Percentiles rank a stretch among this genome's conserved stretches.
Evolutionary conservation across 768 basidiomycete species (phyloP).

Genomic region (Kwoniella pini): DNA sequence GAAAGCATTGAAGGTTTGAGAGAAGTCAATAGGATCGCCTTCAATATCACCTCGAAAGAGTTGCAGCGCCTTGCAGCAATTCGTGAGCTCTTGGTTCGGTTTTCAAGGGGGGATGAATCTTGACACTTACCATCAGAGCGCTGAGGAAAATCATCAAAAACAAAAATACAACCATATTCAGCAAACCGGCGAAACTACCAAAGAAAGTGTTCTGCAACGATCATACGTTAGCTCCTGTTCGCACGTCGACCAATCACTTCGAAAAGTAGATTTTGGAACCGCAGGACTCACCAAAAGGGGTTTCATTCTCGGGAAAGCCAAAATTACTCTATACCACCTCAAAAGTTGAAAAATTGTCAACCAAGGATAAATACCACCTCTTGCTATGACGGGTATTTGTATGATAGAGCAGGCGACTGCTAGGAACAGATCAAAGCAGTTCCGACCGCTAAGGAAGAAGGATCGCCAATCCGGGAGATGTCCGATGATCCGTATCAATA

Average conservation of each 20-base stretch:
- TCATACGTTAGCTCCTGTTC: no score
- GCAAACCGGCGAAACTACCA: conserved; percentile 84
- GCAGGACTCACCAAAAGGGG: conserved; percentile 68
- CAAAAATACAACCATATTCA: conserved; percentile 89
- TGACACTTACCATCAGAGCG: conserved; percentile 64
- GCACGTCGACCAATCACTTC: no score
- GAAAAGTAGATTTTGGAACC: not conserved
- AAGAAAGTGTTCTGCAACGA: conserved; percentile 72
- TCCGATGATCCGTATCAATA: conserved; percentile 69
- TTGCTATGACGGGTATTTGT: conserved; percentile 75
- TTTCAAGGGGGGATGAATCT: not conserved
- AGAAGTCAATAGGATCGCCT: conserved; percentile 66
- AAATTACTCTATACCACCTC: conserved; percentile 87
- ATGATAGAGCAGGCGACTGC: conserved; percentile 76
- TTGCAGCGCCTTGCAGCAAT: conserved; percentile 61
- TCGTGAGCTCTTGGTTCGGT: not conserved
- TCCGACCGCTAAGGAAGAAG: conserved; percentile 65
- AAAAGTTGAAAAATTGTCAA: conserved; percentile 81
- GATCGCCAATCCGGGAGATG: conserved; percentile 78
- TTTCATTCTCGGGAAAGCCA: conserved; percentile 86
- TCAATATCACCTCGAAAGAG: conserved; percentile 79
- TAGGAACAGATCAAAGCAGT: conserved; percentile 74
- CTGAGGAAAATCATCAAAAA: conserved; percentile 82
- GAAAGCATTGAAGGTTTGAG: conserved; percentile 79
- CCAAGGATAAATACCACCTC: conserved; percentile 75